Base-by-base conservation (phyloP, 2,329 filamentous ascomycete genomes). In the Rosellinia necatrix region DNA sequence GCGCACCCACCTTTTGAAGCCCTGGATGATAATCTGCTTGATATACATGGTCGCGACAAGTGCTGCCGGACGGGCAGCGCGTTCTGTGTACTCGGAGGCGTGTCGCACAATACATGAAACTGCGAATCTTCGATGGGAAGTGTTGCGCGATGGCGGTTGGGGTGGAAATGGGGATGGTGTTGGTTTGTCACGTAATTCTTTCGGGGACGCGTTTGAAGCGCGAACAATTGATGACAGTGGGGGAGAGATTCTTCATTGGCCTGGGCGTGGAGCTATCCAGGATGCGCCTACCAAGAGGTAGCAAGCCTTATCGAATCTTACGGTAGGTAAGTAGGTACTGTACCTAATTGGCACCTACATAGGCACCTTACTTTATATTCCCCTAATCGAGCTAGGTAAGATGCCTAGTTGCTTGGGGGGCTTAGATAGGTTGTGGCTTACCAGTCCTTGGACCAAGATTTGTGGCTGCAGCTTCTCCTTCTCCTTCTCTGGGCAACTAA, bases 11-110 rank as follows among this genome's bases (percentile, higher is more conserved):
- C 92, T 97, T 79, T 99, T 99, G 79, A 99, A 99, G 86, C 94
- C 94, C 76, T 99, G 94, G 72, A 99, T 97, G 75, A 97, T 97
- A 75, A 97, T 97, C 80, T 99, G 94, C 76, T 99, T 99, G 83
- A 99, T 97, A 80, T 96, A 94, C 92, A 97, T 96, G 71, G 68
- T 80, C 74, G 69, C 67, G 59, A 60, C 60, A 58, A 63, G 61
- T 64, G 68, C 69, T 70, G 70, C 70, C 69, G 59, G 54, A 59
- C 66, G 67, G 69, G 70, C 70, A 71, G 70, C 68, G 63, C 68
- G 68, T 64, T 58, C 40, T 54, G 43, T 58, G 48, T 62, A 47
- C 59, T 63, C 62, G 52, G 62, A 57, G 58, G 40, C 37, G 57
- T 58, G 66, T 69, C 67, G 66, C 66, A 49, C 21, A 58, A 48